Evolutionary conservation across 176 grass and related monocot species (phyloP).

Genomic region (Ananas comosus): DNA sequence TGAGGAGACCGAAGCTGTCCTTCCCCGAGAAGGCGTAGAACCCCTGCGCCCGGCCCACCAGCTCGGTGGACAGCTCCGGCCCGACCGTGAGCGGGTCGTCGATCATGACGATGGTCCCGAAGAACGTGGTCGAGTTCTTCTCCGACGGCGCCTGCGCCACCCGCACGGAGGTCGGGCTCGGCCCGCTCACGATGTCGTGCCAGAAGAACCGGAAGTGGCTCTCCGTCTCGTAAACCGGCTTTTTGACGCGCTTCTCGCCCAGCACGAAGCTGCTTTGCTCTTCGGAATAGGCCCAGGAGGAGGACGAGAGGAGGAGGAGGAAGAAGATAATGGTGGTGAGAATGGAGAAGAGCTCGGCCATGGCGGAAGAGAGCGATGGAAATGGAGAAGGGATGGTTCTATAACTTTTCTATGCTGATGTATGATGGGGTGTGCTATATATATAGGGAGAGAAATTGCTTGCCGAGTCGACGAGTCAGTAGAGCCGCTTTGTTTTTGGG

Average conservation of each 20-base stretch:
- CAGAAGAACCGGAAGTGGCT: constrained; percentile 52
- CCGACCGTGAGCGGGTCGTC: constrained; percentile 53
- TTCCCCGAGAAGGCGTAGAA: constrained; percentile 34
- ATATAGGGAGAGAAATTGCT: no score
- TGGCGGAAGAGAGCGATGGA: neutral
- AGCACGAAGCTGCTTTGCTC: neutral
- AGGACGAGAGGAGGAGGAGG: constrained; percentile 1
- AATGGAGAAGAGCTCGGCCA: neutral
- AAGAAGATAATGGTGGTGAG: neutral
- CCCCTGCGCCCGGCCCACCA: constrained; percentile 44
- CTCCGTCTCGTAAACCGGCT: neutral
- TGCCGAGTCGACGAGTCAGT: no score
- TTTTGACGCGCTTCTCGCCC: neutral
- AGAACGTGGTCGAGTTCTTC: constrained; percentile 25
- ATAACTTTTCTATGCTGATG: neutral
- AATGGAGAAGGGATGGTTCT: neutral
- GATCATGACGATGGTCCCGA: constrained; percentile 47
- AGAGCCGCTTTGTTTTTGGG: no score
- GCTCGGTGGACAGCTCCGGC: constrained; percentile 15
- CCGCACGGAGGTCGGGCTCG: constrained; percentile 28
- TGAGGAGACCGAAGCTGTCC: constrained; percentile 19
- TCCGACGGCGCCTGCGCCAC: constrained; percentile 9
- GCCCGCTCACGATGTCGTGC: constrained; percentile 54
- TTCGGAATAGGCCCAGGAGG: neutral
- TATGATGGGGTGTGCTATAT: no score